Evolutionary conservation across 768 basidiomycete species (phyloP).

Genomic region (Kwoniella sp.): DNA sequence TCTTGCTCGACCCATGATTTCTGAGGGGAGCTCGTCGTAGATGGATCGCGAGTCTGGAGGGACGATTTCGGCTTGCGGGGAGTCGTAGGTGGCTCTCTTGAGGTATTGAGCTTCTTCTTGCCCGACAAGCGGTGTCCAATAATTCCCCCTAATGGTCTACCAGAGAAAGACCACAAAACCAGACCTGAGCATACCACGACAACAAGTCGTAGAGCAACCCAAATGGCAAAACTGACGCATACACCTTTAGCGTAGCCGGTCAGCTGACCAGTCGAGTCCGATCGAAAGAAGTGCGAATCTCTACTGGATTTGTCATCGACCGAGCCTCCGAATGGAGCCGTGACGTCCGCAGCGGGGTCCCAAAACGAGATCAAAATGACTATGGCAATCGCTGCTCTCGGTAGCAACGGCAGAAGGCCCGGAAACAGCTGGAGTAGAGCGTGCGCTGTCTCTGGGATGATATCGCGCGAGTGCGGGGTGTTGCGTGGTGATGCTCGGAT

Average conservation of each 20-base stretch:
- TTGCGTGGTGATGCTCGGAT: conserved; percentile 67
- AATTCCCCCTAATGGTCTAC: conserved; percentile 74
- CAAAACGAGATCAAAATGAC: conserved; percentile 72
- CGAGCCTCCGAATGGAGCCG: conserved; percentile 62
- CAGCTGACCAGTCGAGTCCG: conserved; percentile 63
- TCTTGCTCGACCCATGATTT: conserved; percentile 53
- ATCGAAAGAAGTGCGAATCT: conserved; percentile 74
- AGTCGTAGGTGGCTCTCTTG: conserved; percentile 17
- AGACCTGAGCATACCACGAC: conserved; percentile 73
- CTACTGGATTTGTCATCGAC: conserved; percentile 55
- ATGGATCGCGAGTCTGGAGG: conserved; percentile 34
- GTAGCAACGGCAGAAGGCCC: conserved; percentile 76
- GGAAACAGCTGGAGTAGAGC: conserved; percentile 82
- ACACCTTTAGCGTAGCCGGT: conserved; percentile 77
- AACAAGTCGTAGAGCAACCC: conserved; percentile 74
- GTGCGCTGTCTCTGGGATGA: conserved; percentile 80
- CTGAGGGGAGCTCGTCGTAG: conserved; percentile 32
- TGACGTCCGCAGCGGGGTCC: conserved; percentile 60
- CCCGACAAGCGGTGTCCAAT: conserved; percentile 58
- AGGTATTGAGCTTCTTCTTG: conserved; percentile 1
- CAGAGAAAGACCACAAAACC: conserved; percentile 76
- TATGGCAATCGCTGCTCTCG: conserved; percentile 74
- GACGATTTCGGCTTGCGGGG: conserved; percentile 24
- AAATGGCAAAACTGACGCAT: conserved; percentile 74
- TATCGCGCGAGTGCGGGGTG: conserved; percentile 60